Conservation (phyloP, 2,329 filamentous ascomycete species). For the Aspergillus aculeatinus region DNA sequence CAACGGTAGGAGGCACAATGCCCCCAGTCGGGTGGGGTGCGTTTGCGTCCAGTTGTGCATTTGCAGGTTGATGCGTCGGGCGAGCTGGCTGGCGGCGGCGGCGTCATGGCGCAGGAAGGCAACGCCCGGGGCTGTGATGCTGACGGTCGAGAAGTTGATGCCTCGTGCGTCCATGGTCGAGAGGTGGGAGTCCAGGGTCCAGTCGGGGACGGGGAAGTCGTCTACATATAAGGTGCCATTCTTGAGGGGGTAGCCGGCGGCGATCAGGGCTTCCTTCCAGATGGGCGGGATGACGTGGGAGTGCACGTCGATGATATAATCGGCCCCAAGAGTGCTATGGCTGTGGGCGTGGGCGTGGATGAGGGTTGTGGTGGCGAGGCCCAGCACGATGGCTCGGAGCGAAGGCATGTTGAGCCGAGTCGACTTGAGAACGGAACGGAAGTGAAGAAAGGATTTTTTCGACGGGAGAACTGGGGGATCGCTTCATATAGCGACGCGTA, state of each 20-base stretch:
- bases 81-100: not conserved
- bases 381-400: not conserved
- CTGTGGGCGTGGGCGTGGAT: not conserved
- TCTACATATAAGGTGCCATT: not conserved
- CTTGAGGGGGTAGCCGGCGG: not conserved
- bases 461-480: too few relatives aligned
- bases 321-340: not conserved
- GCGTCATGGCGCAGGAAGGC: not conserved
- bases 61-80: too few relatives aligned
- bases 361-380: not conserved
- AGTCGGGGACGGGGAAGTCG: slow-evolving; percentile 1
- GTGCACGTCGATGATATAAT: slow-evolving; percentile 19
- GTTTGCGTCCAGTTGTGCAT: too few relatives aligned
- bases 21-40: too few relatives aligned
- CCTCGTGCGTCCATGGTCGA: not conserved
- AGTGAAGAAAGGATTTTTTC: too few relatives aligned
- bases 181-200: not conserved
- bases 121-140: not conserved
- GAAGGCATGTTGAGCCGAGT: not conserved
- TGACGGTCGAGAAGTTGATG: slow-evolving; percentile 4
- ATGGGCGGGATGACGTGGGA: slow-evolving; percentile 10
- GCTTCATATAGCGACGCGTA: too few relatives aligned
- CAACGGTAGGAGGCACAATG: too few relatives aligned
- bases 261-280: not conserved
- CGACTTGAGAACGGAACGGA: too few relatives aligned